Evolutionary conservation across 2,329 filamentous ascomycete species (phyloP), one percentile per base, ranked within the genome.

Genomic region (Aspergillus tamarii): DNA sequence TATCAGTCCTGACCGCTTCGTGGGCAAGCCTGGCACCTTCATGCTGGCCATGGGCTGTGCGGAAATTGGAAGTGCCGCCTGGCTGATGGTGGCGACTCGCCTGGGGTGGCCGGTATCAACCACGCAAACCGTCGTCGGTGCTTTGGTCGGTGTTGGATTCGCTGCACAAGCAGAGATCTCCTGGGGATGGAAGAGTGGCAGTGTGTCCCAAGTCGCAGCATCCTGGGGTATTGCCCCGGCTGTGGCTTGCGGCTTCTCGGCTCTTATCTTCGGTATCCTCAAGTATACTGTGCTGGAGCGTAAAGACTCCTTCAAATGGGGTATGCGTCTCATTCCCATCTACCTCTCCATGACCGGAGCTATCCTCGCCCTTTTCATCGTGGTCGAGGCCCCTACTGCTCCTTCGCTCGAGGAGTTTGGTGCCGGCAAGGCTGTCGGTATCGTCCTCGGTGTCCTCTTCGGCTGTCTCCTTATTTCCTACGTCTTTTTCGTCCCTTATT

Each of bases 331-430:
- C 41, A 81, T 83, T 39, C 82, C 84, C 4, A 74, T 81, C 71
- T 86, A 84, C 71, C 80, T 85, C 58, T 78, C 82, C 55, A 67
- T 81, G 56, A 84, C 84, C 0, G 82, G 77, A 50, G 82, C 77
- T n/a, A 65, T 85, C 57, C 80, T 84, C 50, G 82, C 83, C 5
- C 77, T 91, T 73, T 85, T 90, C 64, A 85, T 91, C 62, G 82
- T 90, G 54, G 76, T 84, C 63, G 70, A 73, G 62, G 70, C 70
- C 5, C 71, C 72, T 1, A 70, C 65, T 7, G 70, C 67, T 0
- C 69, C 70, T 12, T 69, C 67, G 0, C 62, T 73, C 21, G 71
- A 73, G 16, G 67, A 66, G 16, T 73, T 73, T 41, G 71, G 72
- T 16, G 70, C 63, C 30, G 72, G 71, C 23, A 73, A 69, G 43